Base-by-base conservation (phyloP, 1,284 basidiomycete species). In the Trametes polyzona region DNA sequence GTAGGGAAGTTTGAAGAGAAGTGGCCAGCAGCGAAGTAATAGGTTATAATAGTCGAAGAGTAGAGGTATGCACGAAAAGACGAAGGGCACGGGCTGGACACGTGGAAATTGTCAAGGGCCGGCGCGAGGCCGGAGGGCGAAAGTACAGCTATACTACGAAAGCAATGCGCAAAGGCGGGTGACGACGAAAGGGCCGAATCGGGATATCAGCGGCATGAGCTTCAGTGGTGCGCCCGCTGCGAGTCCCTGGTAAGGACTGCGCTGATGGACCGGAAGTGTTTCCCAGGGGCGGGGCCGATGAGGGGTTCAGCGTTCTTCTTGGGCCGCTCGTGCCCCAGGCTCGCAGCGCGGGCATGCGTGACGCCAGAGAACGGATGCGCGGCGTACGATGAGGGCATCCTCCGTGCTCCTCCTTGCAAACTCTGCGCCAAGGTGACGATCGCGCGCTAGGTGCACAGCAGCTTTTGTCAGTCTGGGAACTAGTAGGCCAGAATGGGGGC, bases 11-110 rank as follows among this genome's bases (percentile, higher is more conserved):
- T 19, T 19, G 24, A 24, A 26, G 51, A 4, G 29, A 29, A 43
- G 47, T 53, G 53, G 39, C 61, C 61, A 63, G 58, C 56, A 53
- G 43, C 44, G 44, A 59, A 55, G 44, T 36, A 58, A 60, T 63
- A 60, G 17, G 30, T 58, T 50, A 52, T 26, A 19, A 17, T 19
- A 27, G 16, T n/a, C 17, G 37, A 48, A 43, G 40, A 35, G n/a
- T n/a, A n/a, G 10, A 44, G 21, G 16, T 3, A 23, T 43, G 33
- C 26, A 21, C 9, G 10, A 21, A 29, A 35, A 33, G 21, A 2
- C 4, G 21, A 23, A 53, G n/a, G 52, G 40, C 23, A 41, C 43
- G 53, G 50, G 49, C 36, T 55, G 40, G 41, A 43, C 54, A 57
- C 29, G 54, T 42, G 24, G 29, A 55, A 55, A 48, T 17, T 21